Evolutionary conservation across 176 grass and related monocot genomes (phyloP), one percentile per base, ranked within the genome.

Genomic region (Musa beccarii): DNA sequence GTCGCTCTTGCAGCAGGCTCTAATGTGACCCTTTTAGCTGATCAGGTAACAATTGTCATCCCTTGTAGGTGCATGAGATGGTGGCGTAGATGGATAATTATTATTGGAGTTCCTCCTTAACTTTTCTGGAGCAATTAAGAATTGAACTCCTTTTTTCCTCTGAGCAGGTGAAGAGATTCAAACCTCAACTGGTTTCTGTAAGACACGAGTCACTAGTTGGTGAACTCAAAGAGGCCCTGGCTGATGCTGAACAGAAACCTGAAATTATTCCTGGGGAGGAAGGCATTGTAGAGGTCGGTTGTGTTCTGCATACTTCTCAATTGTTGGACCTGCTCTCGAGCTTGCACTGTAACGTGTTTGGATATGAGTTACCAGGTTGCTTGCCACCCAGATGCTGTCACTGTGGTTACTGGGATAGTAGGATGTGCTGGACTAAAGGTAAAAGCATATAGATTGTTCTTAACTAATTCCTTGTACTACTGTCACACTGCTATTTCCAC

Each of bases 1-100:
- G 95, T 99, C 79, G 95, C 91, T 79, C 95, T 99, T 61, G 95
- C 95, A 29, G 95, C 95, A 86, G 95, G 95, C 71, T 98, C 90
- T 73, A 98, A 98, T 77, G 88, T 99, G 73, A 92, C 86, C 19
- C 89, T 99, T 87, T 83, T 99, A 55, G 95, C 95, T 83, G 91
- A 99, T 82, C 95, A 99, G 95, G 91, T 98, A 78, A 54, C 43
- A 73, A 10, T 51, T 79, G 3, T 73, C 73, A 53, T 53, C 49
- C 71, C 24, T 11, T 21, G 20, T 66, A 16, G 17, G 54, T 76
- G 53, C 19, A 54, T 73, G 21, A 5, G 71, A 20, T 59, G 1
- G 12, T 68, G 54, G 49, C 54, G 75, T 61, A 24, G 10, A 29
- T 16, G 78, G 2, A 70, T 52, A 81, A 20, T 54, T 72, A n/a